These are phyloP conservation scores for Glomus cerebriforme DNA, from an alignment of 192 early-diverging fungal genomes.

Conservation along the genomic window DNA sequence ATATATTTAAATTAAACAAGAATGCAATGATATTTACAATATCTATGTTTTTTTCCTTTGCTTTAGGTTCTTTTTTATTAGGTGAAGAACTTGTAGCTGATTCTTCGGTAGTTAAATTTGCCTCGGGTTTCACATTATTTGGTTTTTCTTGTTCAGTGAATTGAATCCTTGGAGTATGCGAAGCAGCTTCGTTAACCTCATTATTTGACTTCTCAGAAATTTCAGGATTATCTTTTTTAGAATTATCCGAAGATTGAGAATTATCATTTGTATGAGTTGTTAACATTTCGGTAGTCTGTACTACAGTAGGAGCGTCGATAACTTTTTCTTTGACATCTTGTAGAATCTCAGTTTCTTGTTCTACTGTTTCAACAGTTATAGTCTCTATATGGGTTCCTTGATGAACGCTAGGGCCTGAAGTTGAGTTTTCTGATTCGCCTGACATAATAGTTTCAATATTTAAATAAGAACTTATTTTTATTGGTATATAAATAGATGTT, in stretches of 20 bases:
- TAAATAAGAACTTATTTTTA: no score
- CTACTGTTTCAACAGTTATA: background rate
- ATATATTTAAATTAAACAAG: background rate
- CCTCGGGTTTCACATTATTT: constrained; percentile 27
- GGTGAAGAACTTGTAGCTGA: no score
- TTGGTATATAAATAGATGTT: no score
- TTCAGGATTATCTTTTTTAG: background rate
- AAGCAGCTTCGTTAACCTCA: background rate
- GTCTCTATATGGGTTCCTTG: background rate
- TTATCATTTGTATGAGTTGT: background rate
- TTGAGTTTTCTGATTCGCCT: background rate
- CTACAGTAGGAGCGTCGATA: background rate
- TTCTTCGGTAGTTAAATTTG: background rate
- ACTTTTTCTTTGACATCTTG: background rate
- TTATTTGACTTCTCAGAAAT: background rate
- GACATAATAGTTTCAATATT: background rate
- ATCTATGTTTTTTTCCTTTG: constrained; percentile 47
- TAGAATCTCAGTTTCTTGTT: background rate
- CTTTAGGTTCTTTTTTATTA: background rate
- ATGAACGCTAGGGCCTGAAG: background rate
- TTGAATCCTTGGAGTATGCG: constrained; percentile 33
- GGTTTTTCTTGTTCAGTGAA: constrained; percentile 39
- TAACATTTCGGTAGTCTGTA: background rate
- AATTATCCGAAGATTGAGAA: background rate
- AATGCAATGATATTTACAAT: constrained; percentile 48